Evolutionary conservation across 352 stramenopile genomes (phyloP), one percentile per base, ranked within the genome.

Genomic region (Globisporangium viniferum): DNA sequence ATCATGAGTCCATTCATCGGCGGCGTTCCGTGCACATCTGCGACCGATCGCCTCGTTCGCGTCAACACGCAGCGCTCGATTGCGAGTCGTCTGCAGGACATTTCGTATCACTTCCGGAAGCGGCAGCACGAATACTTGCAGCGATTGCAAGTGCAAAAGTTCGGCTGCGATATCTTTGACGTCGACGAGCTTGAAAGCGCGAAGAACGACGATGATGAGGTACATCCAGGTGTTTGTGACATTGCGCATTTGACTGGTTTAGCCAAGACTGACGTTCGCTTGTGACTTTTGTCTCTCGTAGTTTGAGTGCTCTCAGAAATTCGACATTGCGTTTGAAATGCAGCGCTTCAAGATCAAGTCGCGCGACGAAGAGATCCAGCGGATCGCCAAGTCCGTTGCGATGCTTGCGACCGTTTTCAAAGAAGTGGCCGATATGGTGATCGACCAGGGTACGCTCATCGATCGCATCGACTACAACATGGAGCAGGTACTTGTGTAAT

Each of bases 401-500:
- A 74, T 78, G 22, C 78, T 94, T 5, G 82, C 87, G 18, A 85
- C 77, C 5, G 80, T 94, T 41, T 94, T 94, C 67, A 91, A 92
- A 55, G 85, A 92, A 65, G 79, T 94, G 15, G 82, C 87, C 0
- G 82, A 87, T 49, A 91, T 94, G 79, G 87, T 93, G 35, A 93
- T 94, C 51, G 84, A 92, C 55, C 87, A 94, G 66, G 87, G 87
- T 29, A 91, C 85, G 24, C 72, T 94, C 31, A 73, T 94, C n/a
- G 87, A 94, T 65, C 80, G 87, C 6, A 94, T 94, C 64, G 87
- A 94, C 73, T 94, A 92, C 78, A 94, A 94, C 75, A 93, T 94
- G 83, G 82, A 92, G 36, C 82, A 92, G 80, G 86, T 92, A 71
- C 7, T 20, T 31, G 48, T 14, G 62, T 22, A 57, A 60, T 63